Base-by-base conservation (phyloP, 192 early-diverging fungal species). In the Bifiguratus adelaidae region DNA sequence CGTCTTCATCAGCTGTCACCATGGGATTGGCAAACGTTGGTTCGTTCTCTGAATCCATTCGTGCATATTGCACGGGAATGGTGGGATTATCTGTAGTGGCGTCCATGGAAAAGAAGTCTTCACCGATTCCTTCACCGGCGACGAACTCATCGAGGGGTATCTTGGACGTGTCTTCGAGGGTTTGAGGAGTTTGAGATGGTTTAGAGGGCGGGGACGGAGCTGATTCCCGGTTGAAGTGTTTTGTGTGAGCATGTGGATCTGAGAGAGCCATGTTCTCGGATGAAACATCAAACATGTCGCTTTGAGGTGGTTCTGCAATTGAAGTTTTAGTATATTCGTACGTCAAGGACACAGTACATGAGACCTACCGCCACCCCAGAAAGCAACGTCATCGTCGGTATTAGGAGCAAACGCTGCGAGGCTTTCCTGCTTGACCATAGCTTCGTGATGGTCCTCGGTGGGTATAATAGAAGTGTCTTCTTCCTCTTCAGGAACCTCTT, bases 1-100 rank as follows among this genome's bases (percentile, higher is more conserved):
- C 52, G 33, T 72, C 73, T 30, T 76, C 73, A 52, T 76, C 73
- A 3, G 32, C 50, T 20, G 73, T 51, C 1, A 76, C 73, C 70
- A 76, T 70, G 9, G 70, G 70, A 32, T 76, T 76, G 37, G 28
- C 41, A 23, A 7, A 23, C 4, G 18, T 21, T 21, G 18, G 22
- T 6, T 28, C 45, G 42, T 67, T 56, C 9, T 69, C 60, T 24
- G 47, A 47, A 13, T 55, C 60, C 0, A 44, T 40, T 11, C 25
- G 23, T 54, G 7, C 16, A 30, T 8, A 15, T 5, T 23, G 35
- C 13, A 30, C 11, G 20, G n/a, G 11, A 1, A 20, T 37, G 28
- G 12, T 37, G 37, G 13, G 20, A 37, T 53, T 20, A 41, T 30
- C 26, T 13, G 55, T 52, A 8, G 18, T 15, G 2, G 33, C 12